Evolutionary conservation across 768 basidiomycete genomes (phyloP), one percentile per base, ranked within the genome.

Genomic region (Russula brevipes): DNA sequence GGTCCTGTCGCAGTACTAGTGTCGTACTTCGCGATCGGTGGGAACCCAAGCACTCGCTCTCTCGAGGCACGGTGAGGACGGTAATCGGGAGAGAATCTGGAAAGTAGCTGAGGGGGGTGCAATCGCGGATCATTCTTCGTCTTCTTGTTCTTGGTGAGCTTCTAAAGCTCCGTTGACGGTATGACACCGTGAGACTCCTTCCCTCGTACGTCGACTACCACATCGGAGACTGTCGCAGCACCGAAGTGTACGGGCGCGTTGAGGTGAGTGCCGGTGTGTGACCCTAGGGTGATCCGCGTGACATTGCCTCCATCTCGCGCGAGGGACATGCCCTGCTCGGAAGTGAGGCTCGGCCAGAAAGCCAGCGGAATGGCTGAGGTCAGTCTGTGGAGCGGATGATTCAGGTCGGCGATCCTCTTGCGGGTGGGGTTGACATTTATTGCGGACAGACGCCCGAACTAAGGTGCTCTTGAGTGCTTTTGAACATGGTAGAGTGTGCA

Each of bases 221-320:
- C 76, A 55, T 85, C 76, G 66, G 85, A 82, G 52, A 90, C 76
- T 10, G 82, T 81, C 49, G 74, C 73, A 4, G 85, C 88, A 35
- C 80, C 75, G 75, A 89, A 90, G 69, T 91, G 89, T 54, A 80
- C 84, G 0, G 89, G 89, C 1, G 88, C 86, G 68, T 91, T 89
- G 72, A 91, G 78, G 74, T 91, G 89, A 2, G 89, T 91, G 51
- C 89, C 89, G 1, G 85, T 85, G 69, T 91, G 89, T 1, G 88
- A 83, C 4, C 85, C 81, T 24, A 89, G 69, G 33, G 80, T 75
- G 54, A 91, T 73, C 0, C 76, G 69, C 64, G 80, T 79, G 12
- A 87, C 80, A 53, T 75, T 79, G 69, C 78, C 82, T 41, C 82
- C 81, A 59, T 85, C 78, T 59, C 75, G 70, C 4, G 70, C 60